These are phyloP conservation scores for Luzula sylvatica DNA, from an alignment of 176 grass and related monocot genomes.

Conservation along the genomic window DNA sequence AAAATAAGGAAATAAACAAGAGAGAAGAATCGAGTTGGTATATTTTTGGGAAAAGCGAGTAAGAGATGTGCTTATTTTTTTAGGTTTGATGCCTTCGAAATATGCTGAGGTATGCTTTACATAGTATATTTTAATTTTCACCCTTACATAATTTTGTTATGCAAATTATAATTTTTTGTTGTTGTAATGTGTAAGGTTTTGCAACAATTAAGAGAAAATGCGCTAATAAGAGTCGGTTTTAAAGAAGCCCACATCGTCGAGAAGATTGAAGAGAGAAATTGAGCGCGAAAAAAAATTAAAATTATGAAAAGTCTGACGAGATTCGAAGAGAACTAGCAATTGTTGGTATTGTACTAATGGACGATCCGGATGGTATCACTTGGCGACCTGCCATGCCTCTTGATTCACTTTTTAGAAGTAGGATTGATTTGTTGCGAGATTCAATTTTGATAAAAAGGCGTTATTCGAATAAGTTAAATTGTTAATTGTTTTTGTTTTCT, in stretches of 20 bases:
- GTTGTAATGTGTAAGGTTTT: slow-evolving; percentile 27
- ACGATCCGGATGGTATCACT: slow-evolving; percentile 47
- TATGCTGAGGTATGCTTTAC: slow-evolving; percentile 47
- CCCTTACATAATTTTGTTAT: too few relatives aligned
- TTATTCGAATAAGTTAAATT: too few relatives aligned
- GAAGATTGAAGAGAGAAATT: slow-evolving; percentile 69
- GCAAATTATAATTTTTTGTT: too few relatives aligned
- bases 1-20: slow-evolving; percentile 64
- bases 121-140: not conserved
- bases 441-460: too few relatives aligned
- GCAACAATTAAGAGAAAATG: slow-evolving; percentile 60
- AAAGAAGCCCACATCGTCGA: slow-evolving; percentile 51
- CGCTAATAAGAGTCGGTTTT: slow-evolving; percentile 40
- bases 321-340: slow-evolving; percentile 60
- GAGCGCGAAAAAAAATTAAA: slow-evolving; percentile 61
- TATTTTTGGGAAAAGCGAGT: slow-evolving; percentile 50
- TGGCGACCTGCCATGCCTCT: slow-evolving; percentile 58
- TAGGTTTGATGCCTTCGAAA: slow-evolving; percentile 62
- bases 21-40: slow-evolving; percentile 52
- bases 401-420: not conserved
- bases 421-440: too few relatives aligned
- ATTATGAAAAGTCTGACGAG: slow-evolving; percentile 64
- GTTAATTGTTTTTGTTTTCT: too few relatives aligned
- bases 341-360: slow-evolving; percentile 70
- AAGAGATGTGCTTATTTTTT: slow-evolving; percentile 39